Percentiles rank a stretch among this genome's conserved stretches.
Conservation (phyloP, 1,284 basidiomycete species). For the Xerocomus nothofagi region DNA sequence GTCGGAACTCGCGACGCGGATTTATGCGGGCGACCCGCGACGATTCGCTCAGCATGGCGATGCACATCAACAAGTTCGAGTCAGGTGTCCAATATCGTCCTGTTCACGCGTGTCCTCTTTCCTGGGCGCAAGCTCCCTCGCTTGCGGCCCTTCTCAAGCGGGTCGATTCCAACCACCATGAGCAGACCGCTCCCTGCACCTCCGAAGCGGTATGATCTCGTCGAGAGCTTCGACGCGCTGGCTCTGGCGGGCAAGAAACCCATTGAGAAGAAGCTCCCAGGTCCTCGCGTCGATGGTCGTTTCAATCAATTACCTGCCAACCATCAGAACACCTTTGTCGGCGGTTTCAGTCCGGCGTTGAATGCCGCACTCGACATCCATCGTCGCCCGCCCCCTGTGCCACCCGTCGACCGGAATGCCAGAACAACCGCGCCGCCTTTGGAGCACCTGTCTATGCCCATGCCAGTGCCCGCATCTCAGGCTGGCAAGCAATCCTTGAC, state of each 20-base stretch:
- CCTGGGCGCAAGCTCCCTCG: slow-evolving; percentile 11
- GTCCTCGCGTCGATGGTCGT: not conserved
- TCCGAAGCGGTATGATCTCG: slow-evolving; percentile 34
- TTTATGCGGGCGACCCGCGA: not conserved
- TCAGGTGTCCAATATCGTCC: slow-evolving; percentile 19
- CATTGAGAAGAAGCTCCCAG: slow-evolving; percentile 22
- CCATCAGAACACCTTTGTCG: slow-evolving; percentile 27
- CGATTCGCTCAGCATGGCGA: too few species aligned
- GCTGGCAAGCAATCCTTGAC: slow-evolving; percentile 47
- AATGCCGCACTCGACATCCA: slow-evolving; percentile 13
- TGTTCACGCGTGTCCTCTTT: not conserved
- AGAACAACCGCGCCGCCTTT: slow-evolving; percentile 20
- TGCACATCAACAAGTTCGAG: slow-evolving; percentile 8
- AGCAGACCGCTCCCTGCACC: slow-evolving; percentile 18
- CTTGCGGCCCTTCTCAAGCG: slow-evolving; percentile 15
- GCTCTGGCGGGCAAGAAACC: slow-evolving; percentile 27
- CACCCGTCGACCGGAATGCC: slow-evolving; percentile 1
- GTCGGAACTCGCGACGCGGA: not conserved
- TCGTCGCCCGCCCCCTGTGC: slow-evolving; percentile 9
- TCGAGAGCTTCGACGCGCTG: slow-evolving; percentile 41
- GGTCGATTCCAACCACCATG: slow-evolving; percentile 21
- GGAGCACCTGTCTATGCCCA: not conserved
- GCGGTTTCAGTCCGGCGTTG: slow-evolving; percentile 30
- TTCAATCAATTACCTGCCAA: not conserved
- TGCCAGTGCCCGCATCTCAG: slow-evolving; percentile 34